Percentiles rank a stretch among this genome's conserved stretches.
These are phyloP conservation scores for Candida stauntonica DNA, from an alignment of 805 yeast genomes.

Conservation along the genomic window DNA sequence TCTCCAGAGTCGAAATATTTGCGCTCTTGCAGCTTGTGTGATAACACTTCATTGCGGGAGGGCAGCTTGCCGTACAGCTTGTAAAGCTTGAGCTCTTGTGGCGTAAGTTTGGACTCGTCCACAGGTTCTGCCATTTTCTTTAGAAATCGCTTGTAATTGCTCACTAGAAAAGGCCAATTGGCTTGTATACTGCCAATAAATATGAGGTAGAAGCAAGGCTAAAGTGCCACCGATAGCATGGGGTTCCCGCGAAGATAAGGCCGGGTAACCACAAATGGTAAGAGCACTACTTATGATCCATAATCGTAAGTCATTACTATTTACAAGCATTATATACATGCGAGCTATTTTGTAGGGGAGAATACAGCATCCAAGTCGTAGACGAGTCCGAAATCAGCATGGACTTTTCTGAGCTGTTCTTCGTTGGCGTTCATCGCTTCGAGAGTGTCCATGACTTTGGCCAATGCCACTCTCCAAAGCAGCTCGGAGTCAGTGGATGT, in stretches of 20 bases:
- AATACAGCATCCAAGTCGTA: conserved; percentile 8
- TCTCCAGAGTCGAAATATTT: conserved; percentile 94
- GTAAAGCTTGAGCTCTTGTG: conserved; percentile 76
- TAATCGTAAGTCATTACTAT: not conserved
- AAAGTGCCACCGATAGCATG: too few relatives aligned
- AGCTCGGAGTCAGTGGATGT: conserved; percentile 2
- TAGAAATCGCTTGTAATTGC: too few relatives aligned
- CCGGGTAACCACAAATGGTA: not conserved
- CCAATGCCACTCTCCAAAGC: conserved; percentile 14
- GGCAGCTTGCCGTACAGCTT: conserved; percentile 85
- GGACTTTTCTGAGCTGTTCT: conserved; percentile 3
- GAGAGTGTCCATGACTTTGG: conserved; percentile 9
- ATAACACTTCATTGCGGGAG: conserved; percentile 67
- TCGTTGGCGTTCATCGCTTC: conserved; percentile 8
- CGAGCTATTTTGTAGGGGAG: not conserved
- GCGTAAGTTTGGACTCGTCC: conserved; percentile 16
- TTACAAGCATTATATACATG: not conserved
- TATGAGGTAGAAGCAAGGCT: too few relatives aligned
- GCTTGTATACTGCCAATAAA: too few relatives aligned
- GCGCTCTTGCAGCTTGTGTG: conserved; percentile 76
- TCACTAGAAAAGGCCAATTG: too few relatives aligned
- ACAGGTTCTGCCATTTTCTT: conserved; percentile 4
- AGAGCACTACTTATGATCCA: not conserved
- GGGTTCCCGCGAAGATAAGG: too few relatives aligned
- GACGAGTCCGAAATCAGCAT: conserved; percentile 10